These are phyloP conservation scores for Ceratocystis eucalypticola DNA, from an alignment of 2,329 filamentous ascomycete species.

Conservation along the genomic window DNA sequence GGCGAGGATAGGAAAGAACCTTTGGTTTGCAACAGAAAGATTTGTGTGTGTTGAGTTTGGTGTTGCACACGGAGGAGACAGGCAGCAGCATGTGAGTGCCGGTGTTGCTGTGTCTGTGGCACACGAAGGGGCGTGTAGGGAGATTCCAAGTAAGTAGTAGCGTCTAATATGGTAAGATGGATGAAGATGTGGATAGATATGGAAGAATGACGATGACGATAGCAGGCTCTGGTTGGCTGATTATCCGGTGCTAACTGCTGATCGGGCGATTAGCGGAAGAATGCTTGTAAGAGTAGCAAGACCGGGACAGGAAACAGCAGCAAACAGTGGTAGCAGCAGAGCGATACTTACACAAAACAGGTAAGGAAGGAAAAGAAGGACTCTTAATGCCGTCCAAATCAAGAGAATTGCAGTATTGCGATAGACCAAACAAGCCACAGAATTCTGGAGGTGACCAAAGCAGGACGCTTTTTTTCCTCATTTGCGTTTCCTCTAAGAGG, in stretches of 20 bases:
- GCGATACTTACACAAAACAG: neutral
- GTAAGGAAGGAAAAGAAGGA: neutral
- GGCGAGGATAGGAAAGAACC: neutral
- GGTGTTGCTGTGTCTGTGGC: neutral
- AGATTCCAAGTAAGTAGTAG: neutral
- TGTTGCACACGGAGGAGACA: constrained; percentile 1
- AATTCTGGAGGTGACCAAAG: too few relatives aligned
- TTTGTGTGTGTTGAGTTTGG: neutral
- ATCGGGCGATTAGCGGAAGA: neutral
- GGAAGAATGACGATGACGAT: constrained; percentile 2
- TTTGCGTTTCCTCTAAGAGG: neutral
- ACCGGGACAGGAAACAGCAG: too few relatives aligned
- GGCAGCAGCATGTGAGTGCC: neutral
- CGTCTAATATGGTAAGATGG: neutral
- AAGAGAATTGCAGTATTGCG: too few relatives aligned
- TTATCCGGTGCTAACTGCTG: neutral
- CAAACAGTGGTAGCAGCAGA: neutral
- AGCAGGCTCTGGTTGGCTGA: neutral
- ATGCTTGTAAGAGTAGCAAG: too few relatives aligned
- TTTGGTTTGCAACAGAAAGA: neutral
- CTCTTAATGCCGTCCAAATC: too few relatives aligned
- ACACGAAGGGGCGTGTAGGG: neutral
- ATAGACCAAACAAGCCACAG: too few relatives aligned
- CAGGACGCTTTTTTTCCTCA: too few relatives aligned
- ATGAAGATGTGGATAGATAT: neutral